These are phyloP conservation scores for Metschnikowia proteae DNA, from an alignment of 805 yeast species.

Conservation along the genomic window DNA sequence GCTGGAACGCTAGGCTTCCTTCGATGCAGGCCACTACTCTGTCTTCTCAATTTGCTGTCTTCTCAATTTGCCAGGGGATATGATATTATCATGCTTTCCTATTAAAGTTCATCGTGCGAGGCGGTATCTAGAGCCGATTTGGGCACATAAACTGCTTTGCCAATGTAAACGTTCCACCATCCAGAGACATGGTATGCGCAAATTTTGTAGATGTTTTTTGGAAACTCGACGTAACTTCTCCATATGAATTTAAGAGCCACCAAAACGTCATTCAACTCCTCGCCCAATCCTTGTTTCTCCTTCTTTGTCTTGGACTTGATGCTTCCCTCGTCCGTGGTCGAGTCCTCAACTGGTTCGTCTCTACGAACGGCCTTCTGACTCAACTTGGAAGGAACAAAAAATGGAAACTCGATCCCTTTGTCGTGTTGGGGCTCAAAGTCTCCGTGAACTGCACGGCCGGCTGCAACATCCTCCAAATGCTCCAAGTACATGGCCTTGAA, in stretches of 20 bases:
- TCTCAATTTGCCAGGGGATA: too few species aligned
- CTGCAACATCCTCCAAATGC: slow-evolving; percentile 39
- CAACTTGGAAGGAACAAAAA: slow-evolving; percentile 14
- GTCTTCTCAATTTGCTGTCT: too few species aligned
- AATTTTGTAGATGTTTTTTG: slow-evolving; percentile 54
- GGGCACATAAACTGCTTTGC: slow-evolving; percentile 36
- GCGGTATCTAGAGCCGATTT: slow-evolving; percentile 8
- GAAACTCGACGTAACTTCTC: slow-evolving; percentile 65
- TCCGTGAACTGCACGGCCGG: slow-evolving; percentile 38
- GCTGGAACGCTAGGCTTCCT: too few species aligned
- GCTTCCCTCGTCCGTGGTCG: slow-evolving; percentile 7
- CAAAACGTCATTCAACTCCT: slow-evolving; percentile 50
- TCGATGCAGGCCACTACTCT: too few species aligned
- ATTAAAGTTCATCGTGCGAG: slow-evolving; percentile 17
- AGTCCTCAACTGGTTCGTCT: not conserved
- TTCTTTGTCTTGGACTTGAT: slow-evolving; percentile 6
- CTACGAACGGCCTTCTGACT: not conserved
- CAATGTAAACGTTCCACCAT: slow-evolving; percentile 75
- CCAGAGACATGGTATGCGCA: slow-evolving; percentile 46
- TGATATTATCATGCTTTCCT: not conserved
- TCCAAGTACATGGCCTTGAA: slow-evolving; percentile 56
- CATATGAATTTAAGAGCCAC: slow-evolving; percentile 64
- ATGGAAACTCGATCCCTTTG: slow-evolving; percentile 40
- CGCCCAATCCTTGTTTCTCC: slow-evolving; percentile 19
- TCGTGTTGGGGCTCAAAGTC: slow-evolving; percentile 33